These are phyloP conservation scores for Pseudomassariella vexata DNA, from an alignment of 2,329 filamentous ascomycete genomes.

Conservation along the genomic window DNA sequence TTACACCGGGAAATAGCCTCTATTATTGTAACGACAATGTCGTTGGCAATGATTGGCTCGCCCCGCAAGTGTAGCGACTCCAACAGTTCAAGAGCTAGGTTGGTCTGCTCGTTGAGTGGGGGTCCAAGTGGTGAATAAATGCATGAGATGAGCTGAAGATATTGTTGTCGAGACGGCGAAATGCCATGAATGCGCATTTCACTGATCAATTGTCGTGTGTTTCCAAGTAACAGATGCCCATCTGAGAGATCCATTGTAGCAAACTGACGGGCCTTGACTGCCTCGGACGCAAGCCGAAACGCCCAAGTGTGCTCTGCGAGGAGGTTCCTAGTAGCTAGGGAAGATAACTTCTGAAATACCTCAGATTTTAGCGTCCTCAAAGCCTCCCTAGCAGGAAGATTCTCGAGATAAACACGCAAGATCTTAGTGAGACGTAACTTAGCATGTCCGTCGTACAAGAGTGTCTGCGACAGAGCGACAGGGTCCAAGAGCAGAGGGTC, in stretches of 20 bases:
- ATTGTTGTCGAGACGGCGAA: conserved; percentile 26
- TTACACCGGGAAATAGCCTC: conserved; percentile 29
- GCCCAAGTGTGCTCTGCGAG: conserved; percentile 25
- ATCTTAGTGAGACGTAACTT: conserved; percentile 19
- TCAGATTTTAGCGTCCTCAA: conserved; percentile 1
- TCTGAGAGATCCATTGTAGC: conserved; percentile 13
- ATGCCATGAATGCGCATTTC: conserved; percentile 34
- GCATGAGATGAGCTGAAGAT: conserved; percentile 30
- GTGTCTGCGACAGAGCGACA: conserved; percentile 9
- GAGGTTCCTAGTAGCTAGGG: conserved; percentile 19
- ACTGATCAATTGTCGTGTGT: conserved; percentile 22
- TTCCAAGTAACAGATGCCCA: too few relatives aligned
- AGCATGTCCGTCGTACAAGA: conserved; percentile 15
- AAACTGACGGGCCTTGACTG: conserved; percentile 16
- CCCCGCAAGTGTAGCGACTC: conserved; percentile 39
- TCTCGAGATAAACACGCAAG: conserved; percentile 16
- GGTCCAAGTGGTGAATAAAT: conserved; percentile 25
- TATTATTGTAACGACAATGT: conserved; percentile 44
- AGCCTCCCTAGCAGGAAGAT: conserved; percentile 1
- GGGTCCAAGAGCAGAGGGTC: conserved; percentile 1
- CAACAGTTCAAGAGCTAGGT: conserved; percentile 37
- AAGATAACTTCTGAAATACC: conserved; percentile 18
- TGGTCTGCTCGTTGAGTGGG: conserved; percentile 20
- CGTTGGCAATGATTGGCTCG: conserved; percentile 33
- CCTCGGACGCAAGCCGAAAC: conserved; percentile 24